Evolutionary conservation across 75 land plant genomes (phyloP).

Genomic region (Pinus taeda): DNA sequence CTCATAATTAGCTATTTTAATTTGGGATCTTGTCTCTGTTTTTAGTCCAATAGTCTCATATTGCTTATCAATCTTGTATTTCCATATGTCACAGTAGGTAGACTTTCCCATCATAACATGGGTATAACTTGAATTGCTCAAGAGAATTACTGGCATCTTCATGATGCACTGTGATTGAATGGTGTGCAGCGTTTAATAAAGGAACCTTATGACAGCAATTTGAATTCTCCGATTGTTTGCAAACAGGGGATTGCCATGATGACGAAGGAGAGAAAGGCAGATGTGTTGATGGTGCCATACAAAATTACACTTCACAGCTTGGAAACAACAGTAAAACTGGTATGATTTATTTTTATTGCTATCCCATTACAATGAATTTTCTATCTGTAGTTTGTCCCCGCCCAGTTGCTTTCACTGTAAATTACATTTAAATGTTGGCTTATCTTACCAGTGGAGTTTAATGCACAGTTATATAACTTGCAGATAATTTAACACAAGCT

Average conservation of each 20-base stretch:
- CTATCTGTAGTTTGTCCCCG: not conserved
- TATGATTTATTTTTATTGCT: not conserved
- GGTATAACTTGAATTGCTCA: not conserved
- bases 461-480: not conserved
- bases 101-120: not conserved
- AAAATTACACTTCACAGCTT: constrained; percentile 5
- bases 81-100: not conserved
- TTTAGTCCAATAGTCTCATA: not conserved
- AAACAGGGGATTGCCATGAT: constrained; percentile 61
- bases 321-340: not conserved
- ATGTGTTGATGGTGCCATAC: constrained; percentile 9
- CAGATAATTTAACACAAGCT: not conserved
- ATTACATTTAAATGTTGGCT: not conserved
- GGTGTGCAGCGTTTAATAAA: not conserved
- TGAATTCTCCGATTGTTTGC: too few species aligned
- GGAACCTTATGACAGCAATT: not conserved
- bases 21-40: not conserved
- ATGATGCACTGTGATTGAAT: not conserved
- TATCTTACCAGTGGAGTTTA: not conserved
- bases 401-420: not conserved
- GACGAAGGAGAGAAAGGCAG: constrained; percentile 28
- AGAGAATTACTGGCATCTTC: not conserved
- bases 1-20: not conserved
- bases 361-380: not conserved
- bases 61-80: not conserved